These are phyloP conservation scores for Gautieria morchelliformis DNA, from an alignment of 768 basidiomycete species.

Conservation along the genomic window DNA sequence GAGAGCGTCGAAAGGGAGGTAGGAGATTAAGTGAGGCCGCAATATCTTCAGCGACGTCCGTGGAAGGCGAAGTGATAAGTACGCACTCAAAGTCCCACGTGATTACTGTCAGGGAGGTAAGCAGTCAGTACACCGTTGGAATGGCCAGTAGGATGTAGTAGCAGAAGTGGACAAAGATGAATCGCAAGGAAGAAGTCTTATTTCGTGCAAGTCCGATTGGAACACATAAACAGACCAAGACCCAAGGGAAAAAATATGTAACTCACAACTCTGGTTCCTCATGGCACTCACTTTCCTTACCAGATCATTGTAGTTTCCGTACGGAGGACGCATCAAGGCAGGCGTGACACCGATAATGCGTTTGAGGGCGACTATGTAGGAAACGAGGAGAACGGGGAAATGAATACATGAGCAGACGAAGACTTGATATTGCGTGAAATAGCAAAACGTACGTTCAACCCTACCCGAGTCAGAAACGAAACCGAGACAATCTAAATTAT, in stretches of 20 bases:
- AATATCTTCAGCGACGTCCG: too few species aligned
- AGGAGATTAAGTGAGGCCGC: too few species aligned
- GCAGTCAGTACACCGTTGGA: background rate
- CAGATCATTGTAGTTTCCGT: slow-evolving; percentile 31
- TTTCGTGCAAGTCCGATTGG: too few species aligned
- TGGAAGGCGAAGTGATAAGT: background rate
- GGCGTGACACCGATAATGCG: slow-evolving; percentile 34
- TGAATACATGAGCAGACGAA: background rate
- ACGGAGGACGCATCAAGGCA: slow-evolving; percentile 42
- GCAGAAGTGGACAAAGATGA: too few species aligned
- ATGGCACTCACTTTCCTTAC: slow-evolving; percentile 24
- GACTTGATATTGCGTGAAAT: background rate
- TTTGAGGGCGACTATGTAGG: slow-evolving; percentile 23
- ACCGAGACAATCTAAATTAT: background rate
- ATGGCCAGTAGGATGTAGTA: background rate
- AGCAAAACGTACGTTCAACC: background rate
- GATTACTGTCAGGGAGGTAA: slow-evolving; percentile 6
- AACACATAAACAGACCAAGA: background rate
- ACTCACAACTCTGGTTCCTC: slow-evolving; percentile 12
- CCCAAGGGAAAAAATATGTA: background rate
- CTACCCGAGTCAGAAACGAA: background rate
- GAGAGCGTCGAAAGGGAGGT: too few species aligned
- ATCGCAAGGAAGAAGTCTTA: too few species aligned
- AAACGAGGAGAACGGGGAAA: background rate
- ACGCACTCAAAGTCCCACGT: slow-evolving; percentile 16